phyloP scores from a whole-genome alignment of 768 basidiomycete species.

The Mrakia blollopis region DNA sequence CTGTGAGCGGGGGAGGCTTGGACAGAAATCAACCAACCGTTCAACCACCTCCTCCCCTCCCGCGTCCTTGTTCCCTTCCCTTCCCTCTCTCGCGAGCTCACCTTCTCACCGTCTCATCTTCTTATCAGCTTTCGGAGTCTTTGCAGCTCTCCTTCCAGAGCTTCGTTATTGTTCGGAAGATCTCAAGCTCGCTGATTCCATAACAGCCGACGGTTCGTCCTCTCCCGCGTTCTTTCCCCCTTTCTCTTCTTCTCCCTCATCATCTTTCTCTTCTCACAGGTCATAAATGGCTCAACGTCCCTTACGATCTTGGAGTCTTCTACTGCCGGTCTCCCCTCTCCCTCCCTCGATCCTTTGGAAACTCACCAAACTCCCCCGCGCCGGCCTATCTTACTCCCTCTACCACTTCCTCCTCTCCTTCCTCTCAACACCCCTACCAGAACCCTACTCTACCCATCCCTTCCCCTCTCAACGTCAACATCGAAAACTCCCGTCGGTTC shows the following conservation, averaged over 20 bases:
- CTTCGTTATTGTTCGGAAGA: slow-evolving; percentile 40
- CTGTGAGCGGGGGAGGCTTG: too few relatives aligned
- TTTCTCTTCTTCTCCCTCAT: neutral
- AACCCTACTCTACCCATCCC: slow-evolving; percentile 35
- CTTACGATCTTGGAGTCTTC: slow-evolving; percentile 48
- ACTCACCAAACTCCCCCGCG: slow-evolving; percentile 37
- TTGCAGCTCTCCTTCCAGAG: slow-evolving; percentile 46
- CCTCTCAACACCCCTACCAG: slow-evolving; percentile 14
- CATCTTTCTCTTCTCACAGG: neutral
- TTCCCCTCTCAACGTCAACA: slow-evolving; percentile 45
- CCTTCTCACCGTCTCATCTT: too few relatives aligned
- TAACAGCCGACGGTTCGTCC: slow-evolving; percentile 47
- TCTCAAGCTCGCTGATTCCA: slow-evolving; percentile 46
- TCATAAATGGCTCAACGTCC: slow-evolving; percentile 46
- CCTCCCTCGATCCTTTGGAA: slow-evolving; percentile 44
- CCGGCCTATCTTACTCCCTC: slow-evolving; percentile 46
- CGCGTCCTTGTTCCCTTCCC: neutral
- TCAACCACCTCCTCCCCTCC: too few relatives aligned
- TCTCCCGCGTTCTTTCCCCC: neutral
- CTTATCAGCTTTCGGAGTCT: slow-evolving; percentile 48
- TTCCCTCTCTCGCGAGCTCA: neutral
- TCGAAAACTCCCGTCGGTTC: slow-evolving; percentile 50
- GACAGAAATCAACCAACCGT: too few relatives aligned
- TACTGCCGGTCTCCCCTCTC: slow-evolving; percentile 41
- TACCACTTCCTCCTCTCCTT: neutral